phyloP scores from a whole-genome alignment of 23 red algal species.

The Pyropia haitanensis region DNA sequence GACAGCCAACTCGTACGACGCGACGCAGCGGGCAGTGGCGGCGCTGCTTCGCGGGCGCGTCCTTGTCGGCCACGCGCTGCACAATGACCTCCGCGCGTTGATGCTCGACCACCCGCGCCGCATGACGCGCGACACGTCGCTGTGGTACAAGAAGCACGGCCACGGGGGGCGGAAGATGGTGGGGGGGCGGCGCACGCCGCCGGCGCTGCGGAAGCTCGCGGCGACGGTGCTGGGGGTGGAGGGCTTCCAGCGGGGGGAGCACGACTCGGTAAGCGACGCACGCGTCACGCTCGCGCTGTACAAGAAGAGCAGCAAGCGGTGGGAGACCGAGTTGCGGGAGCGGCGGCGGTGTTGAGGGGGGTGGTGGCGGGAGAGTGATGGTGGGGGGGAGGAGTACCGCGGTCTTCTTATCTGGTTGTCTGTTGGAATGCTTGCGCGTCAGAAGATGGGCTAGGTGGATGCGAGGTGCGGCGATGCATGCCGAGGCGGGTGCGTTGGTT shows the following conservation, averaged over 20 bases:
- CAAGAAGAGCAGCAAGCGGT: conserved; percentile 55
- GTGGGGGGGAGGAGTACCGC: not conserved
- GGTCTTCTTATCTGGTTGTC: not conserved
- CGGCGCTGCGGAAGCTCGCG: conserved; percentile 62
- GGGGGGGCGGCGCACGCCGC: conserved; percentile 8
- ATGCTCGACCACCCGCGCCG: conserved; percentile 75
- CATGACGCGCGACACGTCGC: conserved; percentile 71
- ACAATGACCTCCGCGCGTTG: conserved; percentile 77
- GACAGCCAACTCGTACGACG: conserved; percentile 22
- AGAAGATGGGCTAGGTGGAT: too few species aligned
- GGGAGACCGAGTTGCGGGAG: conserved; percentile 51
- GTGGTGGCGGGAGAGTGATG: too few species aligned
- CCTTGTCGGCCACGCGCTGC: conserved; percentile 84
- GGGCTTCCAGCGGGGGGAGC: conserved; percentile 47
- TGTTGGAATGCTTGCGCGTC: too few species aligned
- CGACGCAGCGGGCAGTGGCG: conserved; percentile 55
- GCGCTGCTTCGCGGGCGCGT: conserved; percentile 48
- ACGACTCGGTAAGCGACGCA: conserved; percentile 93
- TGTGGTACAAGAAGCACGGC: conserved; percentile 42
- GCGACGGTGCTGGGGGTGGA: conserved; percentile 59
- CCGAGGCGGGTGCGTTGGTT: too few species aligned
- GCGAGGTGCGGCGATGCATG: too few species aligned
- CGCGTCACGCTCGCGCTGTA: conserved; percentile 76
- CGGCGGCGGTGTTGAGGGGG: not conserved
- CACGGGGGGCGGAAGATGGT: not conserved